A percentile compares a stretch with the other conserved stretches of the same genome.
phyloP scores from a whole-genome alignment of 176 grass and related monocot genomes.

The Carex cristatella region DNA sequence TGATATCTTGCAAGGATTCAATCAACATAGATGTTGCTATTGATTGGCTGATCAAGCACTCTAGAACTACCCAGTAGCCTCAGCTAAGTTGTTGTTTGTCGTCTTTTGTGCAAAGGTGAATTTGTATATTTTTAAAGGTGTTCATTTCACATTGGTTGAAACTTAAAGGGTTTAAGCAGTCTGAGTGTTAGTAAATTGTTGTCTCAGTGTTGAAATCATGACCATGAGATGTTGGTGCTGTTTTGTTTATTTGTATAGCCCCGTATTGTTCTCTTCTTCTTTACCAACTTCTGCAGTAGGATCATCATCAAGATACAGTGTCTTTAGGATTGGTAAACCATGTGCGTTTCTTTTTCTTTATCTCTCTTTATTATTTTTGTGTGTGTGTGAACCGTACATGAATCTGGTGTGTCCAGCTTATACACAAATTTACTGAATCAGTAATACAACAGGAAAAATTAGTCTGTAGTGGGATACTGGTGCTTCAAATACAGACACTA shows the following conservation, averaged over 20 bases:
- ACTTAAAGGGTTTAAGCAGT: slow-evolving; percentile 7
- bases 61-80: slow-evolving; percentile 58
- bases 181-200: slow-evolving; percentile 37
- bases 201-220: slow-evolving; percentile 16
- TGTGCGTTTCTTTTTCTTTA: neutral
- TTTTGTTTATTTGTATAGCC: slow-evolving; percentile 54
- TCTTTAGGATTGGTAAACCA: neutral
- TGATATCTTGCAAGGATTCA: slow-evolving; percentile 99
- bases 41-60: slow-evolving; percentile 99
- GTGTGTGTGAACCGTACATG: neutral
- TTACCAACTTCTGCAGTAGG: neutral
- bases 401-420: too few relatives aligned
- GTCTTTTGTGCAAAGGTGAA: slow-evolving; percentile 30
- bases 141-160: slow-evolving; percentile 21
- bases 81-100: slow-evolving; percentile 9
- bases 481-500: neutral
- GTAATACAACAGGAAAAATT: neutral
- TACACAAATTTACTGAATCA: neutral
- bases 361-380: neutral
- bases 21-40: slow-evolving; percentile 90
- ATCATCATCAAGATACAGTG: slow-evolving; percentile 6
- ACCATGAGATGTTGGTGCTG: slow-evolving; percentile 20
- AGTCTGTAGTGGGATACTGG: neutral
- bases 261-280: slow-evolving; percentile 21
- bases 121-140: slow-evolving; percentile 22